A percentile compares a stretch with the other conserved stretches of the same genome.
Evolutionary conservation across 1,284 basidiomycete genomes (phyloP).

Genomic region (Boletus calvinii): DNA sequence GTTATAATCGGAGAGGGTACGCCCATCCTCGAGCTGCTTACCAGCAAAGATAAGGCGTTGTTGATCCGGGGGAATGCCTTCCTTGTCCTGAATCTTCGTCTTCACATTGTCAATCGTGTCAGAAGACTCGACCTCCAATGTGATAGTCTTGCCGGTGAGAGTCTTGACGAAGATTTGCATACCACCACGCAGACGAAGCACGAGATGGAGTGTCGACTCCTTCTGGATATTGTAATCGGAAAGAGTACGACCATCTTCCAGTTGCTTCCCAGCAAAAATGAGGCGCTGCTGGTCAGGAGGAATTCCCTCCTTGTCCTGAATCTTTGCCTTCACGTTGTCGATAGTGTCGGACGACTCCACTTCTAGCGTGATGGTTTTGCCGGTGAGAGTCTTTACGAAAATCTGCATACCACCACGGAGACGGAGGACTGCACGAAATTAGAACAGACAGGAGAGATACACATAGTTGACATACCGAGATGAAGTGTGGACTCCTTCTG

Average conservation of each 20-base stretch:
- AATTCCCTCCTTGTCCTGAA: slow-evolving; percentile 83
- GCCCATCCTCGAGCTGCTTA: slow-evolving; percentile 70
- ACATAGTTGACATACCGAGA: slow-evolving; percentile 36
- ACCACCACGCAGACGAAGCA: slow-evolving; percentile 50
- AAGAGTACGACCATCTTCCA: slow-evolving; percentile 74
- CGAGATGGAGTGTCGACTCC: slow-evolving; percentile 61
- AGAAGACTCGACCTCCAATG: slow-evolving; percentile 73
- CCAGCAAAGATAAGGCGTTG: slow-evolving; percentile 78
- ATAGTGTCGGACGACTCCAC: slow-evolving; percentile 90
- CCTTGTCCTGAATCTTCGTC: slow-evolving; percentile 77
- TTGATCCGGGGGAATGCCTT: slow-evolving; percentile 70
- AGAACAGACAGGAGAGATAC: not conserved
- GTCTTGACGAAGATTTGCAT: slow-evolving; percentile 73
- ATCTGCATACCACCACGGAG: slow-evolving; percentile 75
- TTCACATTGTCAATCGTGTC: slow-evolving; percentile 78
- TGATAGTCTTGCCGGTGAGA: slow-evolving; percentile 79
- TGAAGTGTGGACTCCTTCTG: slow-evolving; percentile 76
- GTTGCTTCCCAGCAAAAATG: slow-evolving; percentile 83
- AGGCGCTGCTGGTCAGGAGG: slow-evolving; percentile 84
- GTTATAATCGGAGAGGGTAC: slow-evolving; percentile 65
- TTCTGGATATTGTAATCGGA: slow-evolving; percentile 81
- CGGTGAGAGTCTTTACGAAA: slow-evolving; percentile 74
- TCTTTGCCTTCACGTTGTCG: slow-evolving; percentile 85
- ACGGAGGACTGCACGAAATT: slow-evolving; percentile 49
- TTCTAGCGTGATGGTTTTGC: slow-evolving; percentile 86